Evolutionary conservation across 2,329 filamentous ascomycete species (phyloP), one percentile per base, ranked within the genome.

Genomic region (Xylaria sp.): DNA sequence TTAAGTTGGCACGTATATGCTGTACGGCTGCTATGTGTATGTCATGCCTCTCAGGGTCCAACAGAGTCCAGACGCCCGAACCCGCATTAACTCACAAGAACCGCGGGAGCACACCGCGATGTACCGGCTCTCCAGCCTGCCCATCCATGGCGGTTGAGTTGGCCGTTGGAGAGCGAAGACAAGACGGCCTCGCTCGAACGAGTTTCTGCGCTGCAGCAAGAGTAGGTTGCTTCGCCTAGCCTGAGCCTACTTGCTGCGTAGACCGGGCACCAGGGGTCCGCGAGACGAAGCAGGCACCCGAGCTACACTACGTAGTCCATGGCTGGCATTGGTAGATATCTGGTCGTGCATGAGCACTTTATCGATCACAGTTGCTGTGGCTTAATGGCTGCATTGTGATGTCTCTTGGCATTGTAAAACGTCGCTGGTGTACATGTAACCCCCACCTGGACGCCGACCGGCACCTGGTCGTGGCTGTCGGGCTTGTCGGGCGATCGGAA

Each of bases 21-120:
- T 9, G 13, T 27, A 42, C 36, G 22, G 33, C 36, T 53, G 20
- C 17, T 25, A 42, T 31, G 36, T 33, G 17, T 55, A 42, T 55
- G 53, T 27, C 53, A 55, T 55, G 53, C 29, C 53, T 55, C 36
- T 42, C n/a, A 55, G 53, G 53, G 36, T 42, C 53, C 53, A 55
- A 39, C n/a, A 27, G 36, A 55, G 53, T 39, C 53, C 36, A 55
- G 53, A 42, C 53, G 25, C 53, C 53, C 22, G 36, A 55, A 42
- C 53, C 36, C 53, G 53, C 53, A 55, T 55, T 29, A 55, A 55
- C 51, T 42, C 22, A n/a, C 33, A 44, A 55, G 53, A 55, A 44
- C 36, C 13, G 15, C 36, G 36, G 53, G 20, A 51, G 27, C 49
- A 51, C 13, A n/a, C 7, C 27, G 17, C 15, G 27, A 33, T 22